phyloP scores from a whole-genome alignment of 2,329 filamentous ascomycete genomes.

The Stachybotrys echinatus region DNA sequence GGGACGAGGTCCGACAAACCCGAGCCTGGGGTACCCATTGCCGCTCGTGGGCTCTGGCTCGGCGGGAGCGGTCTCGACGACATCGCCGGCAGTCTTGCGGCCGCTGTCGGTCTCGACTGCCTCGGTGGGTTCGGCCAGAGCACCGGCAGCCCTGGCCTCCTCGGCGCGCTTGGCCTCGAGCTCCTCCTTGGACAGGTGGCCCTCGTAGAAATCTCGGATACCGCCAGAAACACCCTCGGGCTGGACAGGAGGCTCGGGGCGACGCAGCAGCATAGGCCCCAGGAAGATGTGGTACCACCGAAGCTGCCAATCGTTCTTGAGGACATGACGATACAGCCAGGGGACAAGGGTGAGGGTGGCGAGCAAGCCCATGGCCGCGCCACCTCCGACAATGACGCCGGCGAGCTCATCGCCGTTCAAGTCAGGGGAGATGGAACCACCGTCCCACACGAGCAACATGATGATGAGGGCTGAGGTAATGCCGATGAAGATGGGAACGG shows the following conservation, averaged over 20 bases:
- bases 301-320: constrained; percentile 57
- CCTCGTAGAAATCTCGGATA: neutral
- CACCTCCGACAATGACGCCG: neutral
- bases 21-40: neutral
- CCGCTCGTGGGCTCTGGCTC: neutral
- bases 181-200: neutral
- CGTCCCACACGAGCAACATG: constrained; percentile 58
- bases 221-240: constrained; percentile 28
- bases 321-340: constrained; percentile 52
- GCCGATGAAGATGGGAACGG: constrained; percentile 53
- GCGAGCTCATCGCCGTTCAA: constrained; percentile 33
- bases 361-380: neutral
- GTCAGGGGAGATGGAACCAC: constrained; percentile 37
- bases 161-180: neutral
- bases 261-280: constrained; percentile 47
- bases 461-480: constrained; percentile 48
- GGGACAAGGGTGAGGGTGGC: constrained; percentile 46
- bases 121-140: constrained; percentile 8
- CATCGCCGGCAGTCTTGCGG: constrained; percentile 3
- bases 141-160: neutral
- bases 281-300: constrained; percentile 47
- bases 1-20: neutral
- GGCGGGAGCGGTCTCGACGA: neutral
- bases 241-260: constrained; percentile 30
- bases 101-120: neutral